Conservation (phyloP, 305 asterid species). For the Coffea humblotiana region DNA sequence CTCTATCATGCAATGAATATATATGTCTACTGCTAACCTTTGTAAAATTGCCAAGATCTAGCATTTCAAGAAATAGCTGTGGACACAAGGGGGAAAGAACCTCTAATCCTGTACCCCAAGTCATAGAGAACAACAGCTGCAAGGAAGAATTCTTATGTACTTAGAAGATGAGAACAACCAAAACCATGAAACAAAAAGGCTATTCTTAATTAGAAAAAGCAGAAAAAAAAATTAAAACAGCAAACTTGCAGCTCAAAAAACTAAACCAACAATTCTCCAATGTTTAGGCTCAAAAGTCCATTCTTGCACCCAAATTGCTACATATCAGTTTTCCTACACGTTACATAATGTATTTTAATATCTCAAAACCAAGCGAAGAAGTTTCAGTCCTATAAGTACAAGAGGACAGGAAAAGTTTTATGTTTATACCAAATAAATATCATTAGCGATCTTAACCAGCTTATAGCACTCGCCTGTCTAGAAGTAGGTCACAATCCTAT, state of each 20-base stretch:
- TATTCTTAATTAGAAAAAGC: no score
- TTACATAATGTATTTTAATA: slow-evolving; percentile 92
- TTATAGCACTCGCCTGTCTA: slow-evolving; percentile 97
- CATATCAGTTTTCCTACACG: slow-evolving; percentile 94
- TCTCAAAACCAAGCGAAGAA: slow-evolving; percentile 38
- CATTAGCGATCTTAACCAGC: slow-evolving; percentile 63
- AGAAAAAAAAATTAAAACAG: background rate
- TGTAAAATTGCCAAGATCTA: slow-evolving; percentile 96
- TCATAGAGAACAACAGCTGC: slow-evolving; percentile 97
- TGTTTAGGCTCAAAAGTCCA: slow-evolving; percentile 98
- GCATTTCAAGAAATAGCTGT: slow-evolving; percentile 92
- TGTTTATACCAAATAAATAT: slow-evolving; percentile 12
- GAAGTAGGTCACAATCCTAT: slow-evolving; percentile 99
- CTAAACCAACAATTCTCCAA: slow-evolving; percentile 89
- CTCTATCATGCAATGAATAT: background rate
- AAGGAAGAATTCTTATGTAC: slow-evolving; percentile 24
- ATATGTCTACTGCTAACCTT: slow-evolving; percentile 48
- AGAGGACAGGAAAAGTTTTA: slow-evolving; percentile 9
- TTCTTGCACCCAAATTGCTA: slow-evolving; percentile 94
- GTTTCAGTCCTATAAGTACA: slow-evolving; percentile 6
- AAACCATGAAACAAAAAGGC: slow-evolving; percentile 14
- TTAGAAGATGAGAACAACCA: slow-evolving; percentile 12
- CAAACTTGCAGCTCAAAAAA: slow-evolving; percentile 17
- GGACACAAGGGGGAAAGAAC: slow-evolving; percentile 95
- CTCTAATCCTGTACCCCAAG: slow-evolving; percentile 90